Percentiles rank a stretch among this genome's conserved stretches.
Evolutionary conservation across 2,329 filamentous ascomycete species (phyloP).

Genomic region (Fusarium compactum): DNA sequence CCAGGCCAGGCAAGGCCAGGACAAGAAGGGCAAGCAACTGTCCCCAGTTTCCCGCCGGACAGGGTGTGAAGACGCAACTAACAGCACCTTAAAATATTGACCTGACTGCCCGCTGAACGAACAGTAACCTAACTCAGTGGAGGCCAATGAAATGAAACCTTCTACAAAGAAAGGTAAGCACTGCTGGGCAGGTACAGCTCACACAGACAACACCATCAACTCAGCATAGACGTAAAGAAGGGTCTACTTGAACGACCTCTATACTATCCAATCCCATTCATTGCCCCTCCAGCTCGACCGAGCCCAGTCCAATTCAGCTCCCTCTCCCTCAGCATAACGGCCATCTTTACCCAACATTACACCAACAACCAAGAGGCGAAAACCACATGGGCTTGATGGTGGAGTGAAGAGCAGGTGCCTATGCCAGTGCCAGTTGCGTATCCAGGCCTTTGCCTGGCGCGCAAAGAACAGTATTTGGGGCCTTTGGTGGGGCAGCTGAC

Average conservation of each 20-base stretch:
- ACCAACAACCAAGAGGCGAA: constrained; percentile 15
- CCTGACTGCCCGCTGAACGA: neutral
- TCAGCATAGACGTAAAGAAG: constrained; percentile 19
- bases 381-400: constrained; percentile 5
- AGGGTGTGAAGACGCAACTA: constrained; percentile 23
- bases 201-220: constrained; percentile 26
- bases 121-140: neutral
- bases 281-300: neutral
- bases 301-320: constrained; percentile 4
- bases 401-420: constrained; percentile 19
- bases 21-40: constrained; percentile 32
- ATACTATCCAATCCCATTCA: neutral
- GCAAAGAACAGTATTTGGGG: constrained; percentile 36
- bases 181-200: constrained; percentile 7
- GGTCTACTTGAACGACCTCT: constrained; percentile 1
- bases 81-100: constrained; percentile 19
- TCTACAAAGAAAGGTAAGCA: neutral
- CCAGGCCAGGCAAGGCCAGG: constrained; percentile 6
- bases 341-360: constrained; percentile 8
- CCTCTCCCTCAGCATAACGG: neutral
- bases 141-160: neutral
- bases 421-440: constrained; percentile 26
- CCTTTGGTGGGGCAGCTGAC: constrained; percentile 52
- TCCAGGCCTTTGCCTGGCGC: constrained; percentile 26
- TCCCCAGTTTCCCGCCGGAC: constrained; percentile 33